Percentiles rank a stretch among this genome's conserved stretches.
Conservation (phyloP, 345 rosid genomes). For the Citrus unshiu region DNA sequence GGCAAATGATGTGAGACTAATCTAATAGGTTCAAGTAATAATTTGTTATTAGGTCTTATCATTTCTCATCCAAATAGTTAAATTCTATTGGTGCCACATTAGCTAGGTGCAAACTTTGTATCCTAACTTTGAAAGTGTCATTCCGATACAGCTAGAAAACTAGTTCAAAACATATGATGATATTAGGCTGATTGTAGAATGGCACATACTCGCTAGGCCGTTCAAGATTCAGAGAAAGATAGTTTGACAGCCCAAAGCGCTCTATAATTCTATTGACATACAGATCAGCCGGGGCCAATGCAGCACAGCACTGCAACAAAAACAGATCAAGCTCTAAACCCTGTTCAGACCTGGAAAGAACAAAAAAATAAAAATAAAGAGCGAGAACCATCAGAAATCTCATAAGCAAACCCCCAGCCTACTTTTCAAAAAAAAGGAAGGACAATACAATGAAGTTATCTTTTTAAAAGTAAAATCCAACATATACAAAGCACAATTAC, state of each 20-base stretch:
- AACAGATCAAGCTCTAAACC: conserved; percentile 94
- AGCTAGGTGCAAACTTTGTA: no score
- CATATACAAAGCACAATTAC: conserved; percentile 22
- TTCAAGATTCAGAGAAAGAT: conserved; percentile 53
- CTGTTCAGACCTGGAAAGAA: conserved; percentile 83
- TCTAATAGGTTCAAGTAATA: no score
- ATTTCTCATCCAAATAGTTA: no score
- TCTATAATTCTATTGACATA: conserved; percentile 65
- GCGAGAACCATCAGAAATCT: conserved; percentile 18
- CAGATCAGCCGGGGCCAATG: conserved; percentile 86
- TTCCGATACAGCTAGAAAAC: not conserved
- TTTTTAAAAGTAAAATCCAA: not conserved
- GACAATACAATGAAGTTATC: not conserved
- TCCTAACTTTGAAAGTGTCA: no score
- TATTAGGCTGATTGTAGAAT: not conserved
- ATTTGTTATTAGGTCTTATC: no score
- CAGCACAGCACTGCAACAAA: conserved; percentile 95
- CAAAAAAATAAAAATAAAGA: not conserved
- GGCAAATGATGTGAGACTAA: no score
- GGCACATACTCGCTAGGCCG: conserved; percentile 58
- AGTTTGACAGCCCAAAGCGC: conserved; percentile 76
- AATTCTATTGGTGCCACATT: no score
- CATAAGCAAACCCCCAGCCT: not conserved
- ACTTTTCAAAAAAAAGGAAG: not conserved
- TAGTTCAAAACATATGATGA: not conserved